Evolutionary conservation across 116 monocot species (phyloP).

Genomic region (Papilionanthe hybrid): DNA sequence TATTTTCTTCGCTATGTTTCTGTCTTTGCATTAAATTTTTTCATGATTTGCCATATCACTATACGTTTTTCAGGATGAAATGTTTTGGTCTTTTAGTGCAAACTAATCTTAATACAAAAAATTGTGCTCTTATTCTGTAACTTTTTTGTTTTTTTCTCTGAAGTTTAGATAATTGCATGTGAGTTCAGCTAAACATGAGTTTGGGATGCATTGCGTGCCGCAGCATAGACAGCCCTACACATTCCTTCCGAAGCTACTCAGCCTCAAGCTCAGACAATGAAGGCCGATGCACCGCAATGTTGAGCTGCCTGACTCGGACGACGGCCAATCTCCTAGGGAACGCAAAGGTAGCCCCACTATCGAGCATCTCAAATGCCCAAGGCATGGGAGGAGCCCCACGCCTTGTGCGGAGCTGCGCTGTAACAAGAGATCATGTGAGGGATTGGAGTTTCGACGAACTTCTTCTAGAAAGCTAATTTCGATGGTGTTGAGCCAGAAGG

Average conservation of each 20-base stretch:
- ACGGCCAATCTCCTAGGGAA: neutral
- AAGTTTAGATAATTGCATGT: neutral
- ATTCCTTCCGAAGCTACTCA: slow-evolving; percentile 54
- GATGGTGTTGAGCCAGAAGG: too few species aligned
- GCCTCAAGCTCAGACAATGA: slow-evolving; percentile 56
- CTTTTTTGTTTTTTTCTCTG: neutral
- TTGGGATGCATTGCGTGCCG: slow-evolving; percentile 63
- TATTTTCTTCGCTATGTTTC: too few species aligned
- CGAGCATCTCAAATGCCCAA: slow-evolving; percentile 16
- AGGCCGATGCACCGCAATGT: slow-evolving; percentile 40
- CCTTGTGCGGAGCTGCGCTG: slow-evolving; percentile 55
- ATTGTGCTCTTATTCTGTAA: too few species aligned
- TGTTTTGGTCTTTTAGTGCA: too few species aligned
- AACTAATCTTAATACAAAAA: too few species aligned
- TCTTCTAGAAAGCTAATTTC: slow-evolving; percentile 11
- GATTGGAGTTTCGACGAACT: slow-evolving; percentile 67
- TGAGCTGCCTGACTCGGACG: slow-evolving; percentile 40
- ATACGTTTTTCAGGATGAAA: too few species aligned
- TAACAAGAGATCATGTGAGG: slow-evolving; percentile 53
- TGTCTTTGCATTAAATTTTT: too few species aligned
- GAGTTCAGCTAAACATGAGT: slow-evolving; percentile 28
- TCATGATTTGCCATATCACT: too few species aligned
- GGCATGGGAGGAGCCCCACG: slow-evolving; percentile 36
- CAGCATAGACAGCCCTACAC: slow-evolving; percentile 47
- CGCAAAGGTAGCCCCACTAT: slow-evolving; percentile 45